Base-by-base conservation (phyloP, 2,329 filamentous ascomycete species). In the Pseudocercospora macadamiae region DNA sequence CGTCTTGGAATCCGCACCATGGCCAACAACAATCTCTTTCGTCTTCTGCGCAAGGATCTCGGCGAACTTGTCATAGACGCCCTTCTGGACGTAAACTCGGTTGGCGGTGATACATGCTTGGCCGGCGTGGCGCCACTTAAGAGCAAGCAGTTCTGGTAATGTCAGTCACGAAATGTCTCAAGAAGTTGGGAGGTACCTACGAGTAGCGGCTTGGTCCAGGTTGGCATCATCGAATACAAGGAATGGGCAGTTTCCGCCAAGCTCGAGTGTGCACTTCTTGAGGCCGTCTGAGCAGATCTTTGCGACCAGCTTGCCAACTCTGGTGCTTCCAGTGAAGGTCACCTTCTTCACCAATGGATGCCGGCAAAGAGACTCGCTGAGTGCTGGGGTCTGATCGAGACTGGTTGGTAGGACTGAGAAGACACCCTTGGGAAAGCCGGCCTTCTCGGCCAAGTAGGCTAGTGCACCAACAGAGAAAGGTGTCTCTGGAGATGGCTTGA, bases 401-500 rank as follows among this genome's bases (percentile, higher is more conserved):
- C 80, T 80, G 1, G 84, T 88, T 0, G 85, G 86, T 55, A 88
- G 70, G 2, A 88, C 83, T 60, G 82, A 86, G 54, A 88, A 78
- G 4, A 84, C 83, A 2, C 85, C 86, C 14, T 82, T 79, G 0
- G 83, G 82, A 59, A 88, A 83, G 0, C 83, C 83, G 3, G 83
- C 83, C 45, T 80, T 73, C 47, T 77, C 73, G 9, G 84, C 83
- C 28, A 87, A 72, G 69, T 79, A 70, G 7, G 78, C 84, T n/a
- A 87, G 69, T 2, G 80, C 77, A 14, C 86, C 71, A 0, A 82
- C 80, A 1, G 82, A 82, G 30, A 87, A 76, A 0, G 85, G 84
- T 1, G 84, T 86, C 71, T 91, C 88, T 0, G 88, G 88, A 3
- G 85, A 87, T 2, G 88, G 86, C 75, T 91, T 91, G 36, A 82